Conservation (phyloP, 1,139 yeast genomes). For the Diutina neorugosa region DNA sequence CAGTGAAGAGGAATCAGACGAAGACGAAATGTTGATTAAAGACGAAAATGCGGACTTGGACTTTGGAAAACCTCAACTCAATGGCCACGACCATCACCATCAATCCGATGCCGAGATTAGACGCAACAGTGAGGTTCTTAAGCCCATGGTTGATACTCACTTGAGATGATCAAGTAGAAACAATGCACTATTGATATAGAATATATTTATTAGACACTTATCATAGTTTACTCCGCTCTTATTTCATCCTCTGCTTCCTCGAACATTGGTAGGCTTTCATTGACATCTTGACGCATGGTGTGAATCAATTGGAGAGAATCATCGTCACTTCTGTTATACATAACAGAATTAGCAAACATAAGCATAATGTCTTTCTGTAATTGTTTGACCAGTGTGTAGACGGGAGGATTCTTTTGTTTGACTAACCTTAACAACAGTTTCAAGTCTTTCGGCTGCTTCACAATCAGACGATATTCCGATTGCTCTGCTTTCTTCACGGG, state of each 20-base stretch:
- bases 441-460: conserved; percentile 56
- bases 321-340: conserved; percentile 62
- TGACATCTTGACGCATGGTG: conserved; percentile 54
- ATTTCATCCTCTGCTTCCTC: conserved; percentile 19
- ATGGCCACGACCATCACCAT: neutral
- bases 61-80: neutral
- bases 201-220: neutral
- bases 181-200: neutral
- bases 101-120: neutral
- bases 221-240: neutral
- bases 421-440: conserved; percentile 48
- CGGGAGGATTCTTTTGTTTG: conserved; percentile 32
- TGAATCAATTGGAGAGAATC: conserved; percentile 52
- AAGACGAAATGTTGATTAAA: conserved; percentile 2
- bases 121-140: neutral
- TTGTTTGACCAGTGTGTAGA: conserved; percentile 44
- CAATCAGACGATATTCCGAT: conserved; percentile 51
- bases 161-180: conserved; percentile 4
- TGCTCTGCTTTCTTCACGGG: conserved; percentile 63
- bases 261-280: conserved; percentile 38
- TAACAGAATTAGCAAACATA: conserved; percentile 76
- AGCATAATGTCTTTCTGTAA: conserved; percentile 58
- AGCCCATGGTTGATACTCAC: conserved; percentile 2
- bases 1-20: conserved; percentile 6
- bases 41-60: neutral